Conservation (phyloP, 2,329 filamentous ascomycete species). For the Ceratocystis huliohia region DNA sequence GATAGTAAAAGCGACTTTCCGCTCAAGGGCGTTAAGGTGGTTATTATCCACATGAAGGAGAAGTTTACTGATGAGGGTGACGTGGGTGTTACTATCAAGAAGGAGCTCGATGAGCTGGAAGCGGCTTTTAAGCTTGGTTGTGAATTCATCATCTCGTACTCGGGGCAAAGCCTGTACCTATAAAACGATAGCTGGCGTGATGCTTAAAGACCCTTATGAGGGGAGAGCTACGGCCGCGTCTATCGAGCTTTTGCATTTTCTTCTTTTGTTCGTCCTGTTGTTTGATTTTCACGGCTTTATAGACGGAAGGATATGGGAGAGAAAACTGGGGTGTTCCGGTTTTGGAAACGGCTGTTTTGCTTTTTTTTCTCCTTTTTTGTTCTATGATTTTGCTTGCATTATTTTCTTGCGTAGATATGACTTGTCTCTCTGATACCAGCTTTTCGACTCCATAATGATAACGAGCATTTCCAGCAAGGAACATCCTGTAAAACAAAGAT, state of each 20-base stretch:
- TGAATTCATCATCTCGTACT: conserved; percentile 59
- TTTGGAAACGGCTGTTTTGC: neutral
- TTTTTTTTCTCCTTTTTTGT: conserved; percentile 11
- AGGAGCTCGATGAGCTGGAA: conserved; percentile 56
- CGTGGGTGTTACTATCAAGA: conserved; percentile 52
- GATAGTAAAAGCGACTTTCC: conserved; percentile 30
- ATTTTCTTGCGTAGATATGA: conserved; percentile 8
- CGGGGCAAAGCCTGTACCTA: conserved; percentile 48
- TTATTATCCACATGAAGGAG: conserved; percentile 93
- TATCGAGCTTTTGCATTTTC: neutral
- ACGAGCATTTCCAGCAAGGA: neutral
- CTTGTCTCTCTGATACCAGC: neutral
- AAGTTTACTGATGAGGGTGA: conserved; percentile 58
- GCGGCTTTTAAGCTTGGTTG: conserved; percentile 56
- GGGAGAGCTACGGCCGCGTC: too few relatives aligned
- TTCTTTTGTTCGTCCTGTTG: conserved; percentile 7
- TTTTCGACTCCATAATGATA: neutral
- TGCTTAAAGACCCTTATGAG: too few relatives aligned
- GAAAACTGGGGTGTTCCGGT: neutral
- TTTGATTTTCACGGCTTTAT: conserved; percentile 11
- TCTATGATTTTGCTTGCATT: conserved; percentile 10
- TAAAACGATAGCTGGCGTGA: conserved; percentile 24
- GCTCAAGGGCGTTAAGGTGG: conserved; percentile 61
- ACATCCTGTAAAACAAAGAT: neutral
- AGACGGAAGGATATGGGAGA: neutral